Evolutionary conservation across 495 filamentous ascomycete genomes (phyloP).

Genomic region (Aspergillus leporis): DNA sequence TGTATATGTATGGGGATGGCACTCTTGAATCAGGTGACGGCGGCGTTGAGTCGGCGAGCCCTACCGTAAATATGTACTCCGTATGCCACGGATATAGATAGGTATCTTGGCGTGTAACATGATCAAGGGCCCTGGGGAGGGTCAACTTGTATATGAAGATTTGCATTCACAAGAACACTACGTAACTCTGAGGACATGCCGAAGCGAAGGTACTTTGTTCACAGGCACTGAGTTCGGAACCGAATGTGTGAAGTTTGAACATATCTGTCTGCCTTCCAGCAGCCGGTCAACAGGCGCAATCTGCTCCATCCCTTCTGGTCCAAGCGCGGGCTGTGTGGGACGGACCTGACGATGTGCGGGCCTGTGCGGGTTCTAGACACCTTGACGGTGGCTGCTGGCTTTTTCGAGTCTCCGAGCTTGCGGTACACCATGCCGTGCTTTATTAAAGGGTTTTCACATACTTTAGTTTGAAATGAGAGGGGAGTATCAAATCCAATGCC

Average conservation of each 20-base stretch:
- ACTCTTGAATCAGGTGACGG: constrained; percentile 4
- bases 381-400: background rate
- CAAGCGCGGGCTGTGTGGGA: constrained; percentile 17
- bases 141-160: background rate
- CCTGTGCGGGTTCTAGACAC: constrained; percentile 22
- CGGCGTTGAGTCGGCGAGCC: constrained; percentile 10
- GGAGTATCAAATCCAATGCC: background rate
- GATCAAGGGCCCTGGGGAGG: background rate
- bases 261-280: background rate
- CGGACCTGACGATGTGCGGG: constrained; percentile 22
- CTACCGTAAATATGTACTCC: background rate
- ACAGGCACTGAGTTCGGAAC: background rate
- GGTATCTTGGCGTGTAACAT: background rate
- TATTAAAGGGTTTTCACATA: constrained; percentile 1
- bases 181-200: background rate
- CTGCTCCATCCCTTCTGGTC: constrained; percentile 5
- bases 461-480: background rate
- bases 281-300: background rate
- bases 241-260: background rate
- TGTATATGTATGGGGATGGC: background rate
- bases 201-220: constrained; percentile 1
- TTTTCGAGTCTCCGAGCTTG: background rate
- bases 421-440: background rate
- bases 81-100: background rate
- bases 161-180: constrained; percentile 1